phyloP scores from a whole-genome alignment of 2,329 filamentous ascomycete genomes.

The Alternaria atra region DNA sequence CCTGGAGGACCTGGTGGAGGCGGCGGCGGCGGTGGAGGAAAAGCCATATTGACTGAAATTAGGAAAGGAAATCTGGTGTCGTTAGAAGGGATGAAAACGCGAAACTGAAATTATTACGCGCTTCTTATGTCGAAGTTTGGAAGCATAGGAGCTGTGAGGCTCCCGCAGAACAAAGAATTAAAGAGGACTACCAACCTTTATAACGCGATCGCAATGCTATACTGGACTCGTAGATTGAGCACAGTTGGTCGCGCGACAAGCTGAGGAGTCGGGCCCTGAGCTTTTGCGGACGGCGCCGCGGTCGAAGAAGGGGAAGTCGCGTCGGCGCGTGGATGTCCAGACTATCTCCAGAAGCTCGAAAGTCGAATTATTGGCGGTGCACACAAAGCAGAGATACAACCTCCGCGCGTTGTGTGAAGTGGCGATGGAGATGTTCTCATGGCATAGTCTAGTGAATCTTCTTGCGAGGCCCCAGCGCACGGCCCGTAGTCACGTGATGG shows the following conservation, averaged over 20 bases:
- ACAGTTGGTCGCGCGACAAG: constrained; percentile 27
- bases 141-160: not conserved
- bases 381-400: constrained; percentile 30
- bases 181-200: constrained; percentile 2
- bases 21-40: constrained; percentile 39
- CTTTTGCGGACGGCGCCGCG: constrained; percentile 38
- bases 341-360: constrained; percentile 19
- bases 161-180: not conserved
- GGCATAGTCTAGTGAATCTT: constrained; percentile 6
- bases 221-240: constrained; percentile 17
- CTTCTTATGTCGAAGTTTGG: not conserved
- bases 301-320: constrained; percentile 31
- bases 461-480: constrained; percentile 1
- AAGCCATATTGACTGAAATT: constrained; percentile 31
- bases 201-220: constrained; percentile 7
- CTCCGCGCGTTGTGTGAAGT: constrained; percentile 41
- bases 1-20: constrained; percentile 41
- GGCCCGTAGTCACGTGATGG: not conserved
- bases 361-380: constrained; percentile 25
- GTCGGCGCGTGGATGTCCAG: constrained; percentile 28
- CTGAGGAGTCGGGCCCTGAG: constrained; percentile 34
- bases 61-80: not conserved
- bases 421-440: constrained; percentile 29
- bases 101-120: not conserved
- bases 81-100: constrained; percentile 7